Base-by-base conservation (phyloP, 164 flowering plant genomes). In the Piper longum region DNA sequence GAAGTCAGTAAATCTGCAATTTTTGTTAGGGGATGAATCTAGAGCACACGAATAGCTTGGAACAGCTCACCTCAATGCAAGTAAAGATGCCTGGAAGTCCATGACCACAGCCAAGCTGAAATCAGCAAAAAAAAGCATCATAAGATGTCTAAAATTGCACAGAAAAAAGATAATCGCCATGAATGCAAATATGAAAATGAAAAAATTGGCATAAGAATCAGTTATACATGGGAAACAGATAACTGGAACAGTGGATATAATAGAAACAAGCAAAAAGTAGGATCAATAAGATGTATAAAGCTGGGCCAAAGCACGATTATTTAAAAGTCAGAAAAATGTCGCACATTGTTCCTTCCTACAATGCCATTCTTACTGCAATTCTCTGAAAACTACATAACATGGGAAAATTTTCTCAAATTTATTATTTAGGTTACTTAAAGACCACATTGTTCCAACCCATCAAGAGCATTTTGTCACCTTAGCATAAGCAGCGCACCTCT, bases 51-150 rank as follows among this genome's bases (percentile, higher is more conserved):
- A 16, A 41, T 26, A 7, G 51, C 14, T 41, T 17, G 39, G 52
- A 18, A 68, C 1, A 60, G 59, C 65, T 73, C 73, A 91, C 98
- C 96, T 88, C 71, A 67, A 85, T 81, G 73, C 77, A 75, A 36
- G 91, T 69, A 75, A 77, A 85, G 67, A 91, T 87, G 40, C 95
- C 95, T 62, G 98, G 96, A 76, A 91, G 88, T 41, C 95, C 96
- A 79, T 88, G 95, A 62, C 96, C 91, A 72, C 98, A 91, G 71
- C 96, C 90, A 72, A 91, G 84, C 98, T 91, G 85, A 69, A 72
- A 61, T 19, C 40, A 39, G 16, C 41, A 45, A 26, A 40, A 44
- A n/a, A 26, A 55, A 19, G 59, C 5, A 42, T 57, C 60, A 57
- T 16, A 36, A 57, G 14, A 48, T 9, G 52, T 48, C 12, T 9